Evolutionary conservation across 352 stramenopile genomes (phyloP), one percentile per base, ranked within the genome.

Genomic region (Pilasporangium apinafurcum): DNA sequence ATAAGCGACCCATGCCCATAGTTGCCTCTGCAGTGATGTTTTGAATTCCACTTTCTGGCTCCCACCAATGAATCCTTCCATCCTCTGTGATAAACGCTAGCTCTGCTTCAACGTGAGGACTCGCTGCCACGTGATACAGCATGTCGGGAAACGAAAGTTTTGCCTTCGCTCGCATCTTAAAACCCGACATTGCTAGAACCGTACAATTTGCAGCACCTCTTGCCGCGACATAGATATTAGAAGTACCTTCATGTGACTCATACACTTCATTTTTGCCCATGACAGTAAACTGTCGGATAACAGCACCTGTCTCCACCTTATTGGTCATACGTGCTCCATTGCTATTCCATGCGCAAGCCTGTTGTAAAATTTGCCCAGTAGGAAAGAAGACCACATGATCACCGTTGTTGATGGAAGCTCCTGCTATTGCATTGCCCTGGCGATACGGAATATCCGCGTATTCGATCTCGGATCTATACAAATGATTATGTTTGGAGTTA

Each of bases 381-480:
- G 77, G 74, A 37, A 82, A 83, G 56, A 89, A 83, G 16, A 89
- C 56, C 3, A 83, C 47, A 35, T 86, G 71, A 17, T 68, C 51
- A 5, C 53, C 58, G 6, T 64, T 44, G 2, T 44, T 35, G 7
- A 44, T 57, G 25, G 51, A 47, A 8, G 68, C 48, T 29, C 71
- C 77, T 25, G 68, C 43, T 30, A 89, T 56, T 24, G 67, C 67
- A 50, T 89, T 89, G 51, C 77, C 70, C 45, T 89, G 77, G 61
- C 67, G 78, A 41, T 70, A 73, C 9, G 66, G 64, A 12, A 83
- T 37, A 12, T 45, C 44, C 16, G 42, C 29, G 12, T 36, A 47
- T 34, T 56, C 50, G 21, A 59, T 57, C 26, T 70, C 46, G 1
- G 30, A 31, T 16, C 54, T 77, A 43, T 8, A 16, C 14, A n/a